phyloP scores from a whole-genome alignment of 768 basidiomycete genomes.

The Xerocomellus intermedius region DNA sequence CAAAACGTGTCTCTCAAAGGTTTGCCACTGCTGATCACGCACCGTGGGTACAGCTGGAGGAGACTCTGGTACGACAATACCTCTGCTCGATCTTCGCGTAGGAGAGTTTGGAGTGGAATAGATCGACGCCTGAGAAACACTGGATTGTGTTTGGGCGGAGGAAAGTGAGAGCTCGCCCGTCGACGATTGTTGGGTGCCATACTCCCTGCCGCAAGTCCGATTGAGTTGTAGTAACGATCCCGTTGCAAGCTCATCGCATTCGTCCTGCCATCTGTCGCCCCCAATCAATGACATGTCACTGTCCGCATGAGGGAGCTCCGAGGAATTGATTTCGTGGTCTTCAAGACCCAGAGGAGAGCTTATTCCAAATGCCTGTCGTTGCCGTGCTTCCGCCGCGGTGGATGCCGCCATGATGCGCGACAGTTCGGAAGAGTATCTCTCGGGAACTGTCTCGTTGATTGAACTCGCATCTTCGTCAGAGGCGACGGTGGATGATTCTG shows the following conservation, averaged over 20 bases:
- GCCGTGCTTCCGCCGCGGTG: conserved; percentile 41
- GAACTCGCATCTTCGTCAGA: conserved; percentile 19
- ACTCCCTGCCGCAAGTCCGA: background rate
- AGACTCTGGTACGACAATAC: conserved; percentile 5
- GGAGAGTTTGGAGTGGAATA: conserved; percentile 22
- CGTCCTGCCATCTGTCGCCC: conserved; percentile 41
- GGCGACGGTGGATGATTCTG: conserved; percentile 13
- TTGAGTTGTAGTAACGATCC: conserved; percentile 29
- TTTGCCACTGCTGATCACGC: conserved; percentile 25
- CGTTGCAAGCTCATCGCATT: conserved; percentile 28
- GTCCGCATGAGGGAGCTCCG: conserved; percentile 36
- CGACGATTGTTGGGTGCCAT: conserved; percentile 2
- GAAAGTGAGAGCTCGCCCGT: conserved; percentile 10
- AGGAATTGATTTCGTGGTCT: background rate
- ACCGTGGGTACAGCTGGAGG: conserved; percentile 3
- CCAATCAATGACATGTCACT: conserved; percentile 48
- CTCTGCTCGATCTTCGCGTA: conserved; percentile 9
- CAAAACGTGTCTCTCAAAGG: conserved; percentile 20
- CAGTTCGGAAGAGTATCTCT: conserved; percentile 29
- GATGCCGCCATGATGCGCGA: conserved; percentile 28
- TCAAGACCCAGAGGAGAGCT: conserved; percentile 36
- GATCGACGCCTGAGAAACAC: conserved; percentile 25
- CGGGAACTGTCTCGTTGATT: background rate
- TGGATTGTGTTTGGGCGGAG: conserved; percentile 13
- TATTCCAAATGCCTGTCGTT: conserved; percentile 53